Evolutionary conservation across 2,329 filamentous ascomycete species (phyloP).

Genomic region (Monosporascus sp.): DNA sequence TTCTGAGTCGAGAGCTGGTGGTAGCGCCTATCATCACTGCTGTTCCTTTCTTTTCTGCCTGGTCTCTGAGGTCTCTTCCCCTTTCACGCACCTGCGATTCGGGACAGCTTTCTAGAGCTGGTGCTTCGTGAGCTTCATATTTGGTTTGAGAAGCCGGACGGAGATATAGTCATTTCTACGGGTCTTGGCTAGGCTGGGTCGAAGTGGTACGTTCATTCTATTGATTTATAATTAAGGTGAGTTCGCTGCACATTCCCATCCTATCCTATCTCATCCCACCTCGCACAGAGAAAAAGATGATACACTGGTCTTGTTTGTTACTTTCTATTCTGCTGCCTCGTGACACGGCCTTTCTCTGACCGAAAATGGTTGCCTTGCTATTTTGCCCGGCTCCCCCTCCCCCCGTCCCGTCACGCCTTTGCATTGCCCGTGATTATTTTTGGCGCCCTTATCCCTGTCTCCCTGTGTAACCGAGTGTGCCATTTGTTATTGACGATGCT

Average conservation of each 20-base stretch:
- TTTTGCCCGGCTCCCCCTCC: neutral
- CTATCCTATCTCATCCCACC: no score
- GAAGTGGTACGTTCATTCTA: neutral
- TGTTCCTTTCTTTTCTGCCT: neutral
- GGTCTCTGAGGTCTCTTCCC: neutral
- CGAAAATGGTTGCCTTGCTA: slow-evolving; percentile 4
- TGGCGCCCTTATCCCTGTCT: slow-evolving; percentile 10
- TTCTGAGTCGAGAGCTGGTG: slow-evolving; percentile 6
- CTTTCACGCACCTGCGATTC: no score
- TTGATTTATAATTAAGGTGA: neutral
- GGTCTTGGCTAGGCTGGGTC: no score
- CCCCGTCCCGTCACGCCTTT: neutral
- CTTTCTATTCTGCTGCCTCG: neutral
- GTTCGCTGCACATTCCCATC: neutral
- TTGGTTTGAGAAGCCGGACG: no score
- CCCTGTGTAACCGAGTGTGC: slow-evolving; percentile 10
- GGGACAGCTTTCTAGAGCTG: no score
- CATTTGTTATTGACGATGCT: slow-evolving; percentile 1
- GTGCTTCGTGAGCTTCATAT: no score
- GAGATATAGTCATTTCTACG: no score
- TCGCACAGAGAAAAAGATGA: neutral
- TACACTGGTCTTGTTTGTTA: neutral
- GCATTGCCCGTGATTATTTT: slow-evolving; percentile 6
- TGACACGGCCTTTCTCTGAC: neutral
- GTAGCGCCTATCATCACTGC: slow-evolving; percentile 7